Conservation (phyloP, 2,329 filamentous ascomycete genomes). For the Colletotrichum aenigma region DNA sequence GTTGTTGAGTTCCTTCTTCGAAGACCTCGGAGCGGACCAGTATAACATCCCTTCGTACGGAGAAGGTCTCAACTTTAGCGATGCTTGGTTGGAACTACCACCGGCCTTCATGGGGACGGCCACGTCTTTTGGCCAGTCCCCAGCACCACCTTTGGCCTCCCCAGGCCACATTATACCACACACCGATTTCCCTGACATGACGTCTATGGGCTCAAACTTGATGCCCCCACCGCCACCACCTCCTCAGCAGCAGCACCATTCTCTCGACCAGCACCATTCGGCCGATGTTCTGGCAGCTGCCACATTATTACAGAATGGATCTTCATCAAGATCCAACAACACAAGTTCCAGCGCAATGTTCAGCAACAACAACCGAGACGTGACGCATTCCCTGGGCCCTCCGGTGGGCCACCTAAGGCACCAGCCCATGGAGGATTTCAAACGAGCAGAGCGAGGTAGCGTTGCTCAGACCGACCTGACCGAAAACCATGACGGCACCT, state of each 20-base stretch:
- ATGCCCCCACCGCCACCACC: slow-evolving; percentile 41
- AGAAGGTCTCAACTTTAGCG: slow-evolving; percentile 54
- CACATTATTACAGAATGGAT: slow-evolving; percentile 51
- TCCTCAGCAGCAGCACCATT: slow-evolving; percentile 26
- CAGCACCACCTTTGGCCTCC: slow-evolving; percentile 36
- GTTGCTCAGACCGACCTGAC: slow-evolving; percentile 27
- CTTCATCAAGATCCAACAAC: slow-evolving; percentile 28
- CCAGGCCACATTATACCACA: slow-evolving; percentile 29
- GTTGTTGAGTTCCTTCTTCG: slow-evolving; percentile 62
- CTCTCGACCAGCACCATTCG: slow-evolving; percentile 36
- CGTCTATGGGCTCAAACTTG: slow-evolving; percentile 32
- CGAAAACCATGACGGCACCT: slow-evolving; percentile 36
- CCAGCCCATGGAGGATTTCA: slow-evolving; percentile 47
- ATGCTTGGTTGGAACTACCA: slow-evolving; percentile 63
- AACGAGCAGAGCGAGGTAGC: slow-evolving; percentile 39
- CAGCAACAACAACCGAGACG: slow-evolving; percentile 2
- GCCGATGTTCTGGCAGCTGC: slow-evolving; percentile 65
- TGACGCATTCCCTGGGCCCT: slow-evolving; percentile 29
- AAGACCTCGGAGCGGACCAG: slow-evolving; percentile 55
- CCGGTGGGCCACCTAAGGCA: slow-evolving; percentile 46
- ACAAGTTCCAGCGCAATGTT: slow-evolving; percentile 21
- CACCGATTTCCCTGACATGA: slow-evolving; percentile 28
- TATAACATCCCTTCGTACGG: slow-evolving; percentile 55
- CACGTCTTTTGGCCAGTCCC: slow-evolving; percentile 63
- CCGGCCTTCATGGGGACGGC: slow-evolving; percentile 69